Conservation (phyloP, 805 yeast species). For the Cyberlindnera samutprakarnensis region DNA sequence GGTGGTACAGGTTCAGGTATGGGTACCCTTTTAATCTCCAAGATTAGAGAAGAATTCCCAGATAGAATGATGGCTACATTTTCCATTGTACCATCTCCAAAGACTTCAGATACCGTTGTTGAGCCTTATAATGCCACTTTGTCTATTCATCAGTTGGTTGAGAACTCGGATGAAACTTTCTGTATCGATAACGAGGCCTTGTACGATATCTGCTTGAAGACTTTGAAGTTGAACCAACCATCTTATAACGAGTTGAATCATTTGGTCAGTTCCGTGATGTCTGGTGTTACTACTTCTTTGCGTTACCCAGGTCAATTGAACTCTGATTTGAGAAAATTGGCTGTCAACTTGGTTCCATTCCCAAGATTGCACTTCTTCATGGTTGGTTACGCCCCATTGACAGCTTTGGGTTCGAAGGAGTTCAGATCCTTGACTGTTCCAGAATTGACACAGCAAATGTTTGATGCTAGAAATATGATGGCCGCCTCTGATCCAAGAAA, state of each 20-base stretch:
- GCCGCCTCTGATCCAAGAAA: constrained; percentile 96
- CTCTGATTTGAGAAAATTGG: constrained; percentile 96
- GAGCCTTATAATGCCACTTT: constrained; percentile 97
- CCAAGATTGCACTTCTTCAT: constrained; percentile 99
- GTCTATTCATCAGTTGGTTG: constrained; percentile 94
- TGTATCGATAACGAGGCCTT: constrained; percentile 99
- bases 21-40: constrained; percentile 89
- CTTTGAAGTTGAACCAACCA: constrained; percentile 88
- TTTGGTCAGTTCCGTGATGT: constrained; percentile 94
- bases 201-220: constrained; percentile 96
- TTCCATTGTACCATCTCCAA: constrained; percentile 98
- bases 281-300: constrained; percentile 94
- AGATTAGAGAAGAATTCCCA: constrained; percentile 87
- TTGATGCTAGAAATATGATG: constrained; percentile 98
- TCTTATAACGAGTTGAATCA: constrained; percentile 79
- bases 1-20: constrained; percentile 99
- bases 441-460: constrained; percentile 95
- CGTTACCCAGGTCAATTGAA: constrained; percentile 96
- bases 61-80: constrained; percentile 96
- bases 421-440: constrained; percentile 94
- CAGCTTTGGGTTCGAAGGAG: constrained; percentile 81
- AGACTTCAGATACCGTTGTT: constrained; percentile 92
- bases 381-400: constrained; percentile 95
- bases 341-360: constrained; percentile 96
- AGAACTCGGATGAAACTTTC: constrained; percentile 97